Evolutionary conservation across 2,329 filamentous ascomycete genomes (phyloP).

Genomic region (Rutstroemia sp.): DNA sequence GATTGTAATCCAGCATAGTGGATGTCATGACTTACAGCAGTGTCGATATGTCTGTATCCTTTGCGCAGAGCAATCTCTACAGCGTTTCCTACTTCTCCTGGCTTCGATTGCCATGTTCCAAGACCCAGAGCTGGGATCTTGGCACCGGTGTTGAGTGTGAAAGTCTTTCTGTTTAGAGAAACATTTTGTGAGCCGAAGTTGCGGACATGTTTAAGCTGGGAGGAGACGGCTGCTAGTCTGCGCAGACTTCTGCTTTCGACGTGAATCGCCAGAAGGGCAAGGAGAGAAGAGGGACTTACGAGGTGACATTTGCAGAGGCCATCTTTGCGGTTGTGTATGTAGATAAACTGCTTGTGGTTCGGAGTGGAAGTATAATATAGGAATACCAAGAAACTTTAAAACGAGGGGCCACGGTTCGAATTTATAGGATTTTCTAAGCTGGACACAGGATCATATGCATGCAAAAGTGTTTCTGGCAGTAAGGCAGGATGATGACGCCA

Average conservation of each 20-base stretch:
- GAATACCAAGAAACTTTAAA: neutral
- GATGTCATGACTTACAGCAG: conserved; percentile 28
- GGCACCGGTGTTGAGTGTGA: conserved; percentile 66
- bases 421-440: neutral
- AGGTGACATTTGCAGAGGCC: conserved; percentile 27
- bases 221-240: conserved; percentile 6
- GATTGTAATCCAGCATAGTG: neutral
- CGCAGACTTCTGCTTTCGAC: conserved; percentile 8
- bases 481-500: conserved; percentile 4
- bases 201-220: conserved; percentile 1
- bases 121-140: conserved; percentile 72
- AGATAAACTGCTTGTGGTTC: neutral
- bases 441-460: neutral
- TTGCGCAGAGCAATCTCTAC: conserved; percentile 60
- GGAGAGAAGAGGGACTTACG: conserved; percentile 17
- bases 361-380: neutral
- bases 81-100: conserved; percentile 58
- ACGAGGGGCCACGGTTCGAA: neutral
- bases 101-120: conserved; percentile 71
- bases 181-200: conserved; percentile 15
- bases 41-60: conserved; percentile 73
- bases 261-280: conserved; percentile 12
- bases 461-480: too few species aligned
- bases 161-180: conserved; percentile 39
- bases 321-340: conserved; percentile 15